These are phyloP conservation scores for Hypoxylon lienhwacheense DNA, from an alignment of 495 filamentous ascomycete species.

Conservation along the genomic window DNA sequence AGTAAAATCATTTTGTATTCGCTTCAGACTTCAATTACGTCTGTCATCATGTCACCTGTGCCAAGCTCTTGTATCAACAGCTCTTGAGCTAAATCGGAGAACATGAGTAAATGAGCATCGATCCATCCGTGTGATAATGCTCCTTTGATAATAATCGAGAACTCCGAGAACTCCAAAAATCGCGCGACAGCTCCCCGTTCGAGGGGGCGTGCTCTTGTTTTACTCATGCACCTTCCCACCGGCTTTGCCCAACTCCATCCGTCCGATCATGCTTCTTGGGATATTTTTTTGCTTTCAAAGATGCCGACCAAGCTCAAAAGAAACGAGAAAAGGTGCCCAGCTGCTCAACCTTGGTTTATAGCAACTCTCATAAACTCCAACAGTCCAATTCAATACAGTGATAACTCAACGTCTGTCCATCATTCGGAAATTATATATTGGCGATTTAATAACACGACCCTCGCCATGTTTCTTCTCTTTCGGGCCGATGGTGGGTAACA, in stretches of 20 bases:
- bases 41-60: too few species aligned
- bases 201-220: neutral
- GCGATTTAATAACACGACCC: neutral
- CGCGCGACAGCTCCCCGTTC: neutral
- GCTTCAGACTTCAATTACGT: too few species aligned
- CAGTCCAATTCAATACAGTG: slow-evolving; percentile 5
- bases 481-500: neutral
- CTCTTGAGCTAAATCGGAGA: too few species aligned
- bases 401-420: too few species aligned
- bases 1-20: too few species aligned
- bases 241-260: slow-evolving; percentile 12
- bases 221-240: neutral
- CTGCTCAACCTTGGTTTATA: neutral
- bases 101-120: too few species aligned
- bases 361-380: slow-evolving; percentile 12
- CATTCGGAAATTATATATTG: slow-evolving; percentile 4
- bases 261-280: slow-evolving; percentile 12
- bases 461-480: neutral
- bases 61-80: too few species aligned
- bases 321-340: neutral
- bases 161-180: slow-evolving; percentile 9
- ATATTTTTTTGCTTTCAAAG: slow-evolving; percentile 25
- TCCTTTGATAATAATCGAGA: neutral
- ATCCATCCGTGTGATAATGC: too few species aligned
- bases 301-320: slow-evolving; percentile 7